Evolutionary conservation across 768 basidiomycete species (phyloP), one percentile per base, ranked within the genome.

Genomic region (Tricholoma bakamatsutake): DNA sequence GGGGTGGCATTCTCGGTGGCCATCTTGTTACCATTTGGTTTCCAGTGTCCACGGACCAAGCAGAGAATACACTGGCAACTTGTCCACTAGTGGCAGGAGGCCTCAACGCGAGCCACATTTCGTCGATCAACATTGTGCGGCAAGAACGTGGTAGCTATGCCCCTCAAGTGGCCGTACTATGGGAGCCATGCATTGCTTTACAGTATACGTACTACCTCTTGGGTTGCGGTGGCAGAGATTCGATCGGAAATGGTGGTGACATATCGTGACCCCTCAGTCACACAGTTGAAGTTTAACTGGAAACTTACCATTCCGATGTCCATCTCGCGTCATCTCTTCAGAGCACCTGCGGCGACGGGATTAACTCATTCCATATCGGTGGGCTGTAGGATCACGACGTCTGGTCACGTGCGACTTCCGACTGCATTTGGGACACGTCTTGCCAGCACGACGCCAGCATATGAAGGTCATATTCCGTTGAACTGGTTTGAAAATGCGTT

Each of bases 401-500:
- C 6, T 45, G 21, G 43, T 10, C 24, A 45, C 27, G 12, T 27
- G 2, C 43, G 21, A 24, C 13, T 11, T n/a, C 8, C 46, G 46
- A 7, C 18, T 18, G 39, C 34, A 31, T 28, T 10, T 40, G 34
- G 35, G 35, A 60, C 59, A 42, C 59, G 61, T 55, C 61, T 54
- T 53, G 53, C 18, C n/a, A 66, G 59, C 57, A 74, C 69, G 28
- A 68, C 63, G 50, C 76, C 89, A 33, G 78, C 80, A 5, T 93
- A 93, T 65, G 78, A 83, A 13, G 90, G 88, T 28, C 88, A 92
- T 68, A 82, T 95, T 56, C 91, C 90, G 11, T 75, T 98, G 43
- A 88, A 80, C 65, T 74, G 78, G 64, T 85, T 94, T 63, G 91
- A 98, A 70, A 90, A 88, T 67, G 83, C 84, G 10, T 81, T 98